These are phyloP conservation scores for Rhytidiadelphus loreus DNA, from an alignment of 225 moss, liverwort and hornwort species.

Conservation along the genomic window DNA sequence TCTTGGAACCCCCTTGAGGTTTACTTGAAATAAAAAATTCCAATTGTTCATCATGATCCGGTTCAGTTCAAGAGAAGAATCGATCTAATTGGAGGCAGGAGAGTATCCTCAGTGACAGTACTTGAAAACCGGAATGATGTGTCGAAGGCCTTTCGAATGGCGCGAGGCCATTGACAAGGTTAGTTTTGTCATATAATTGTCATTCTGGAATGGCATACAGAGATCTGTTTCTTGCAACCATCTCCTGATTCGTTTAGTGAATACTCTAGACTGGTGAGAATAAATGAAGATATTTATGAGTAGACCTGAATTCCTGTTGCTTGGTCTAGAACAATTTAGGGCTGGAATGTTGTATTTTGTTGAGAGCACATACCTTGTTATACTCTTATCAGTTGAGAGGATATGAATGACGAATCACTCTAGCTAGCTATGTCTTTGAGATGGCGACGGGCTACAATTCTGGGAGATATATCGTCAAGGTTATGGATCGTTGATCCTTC, in stretches of 20 bases:
- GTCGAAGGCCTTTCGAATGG: background rate
- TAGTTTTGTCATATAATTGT: background rate
- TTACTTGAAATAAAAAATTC: slow-evolving; percentile 4
- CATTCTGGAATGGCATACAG: background rate
- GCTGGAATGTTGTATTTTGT: background rate
- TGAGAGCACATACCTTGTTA: background rate
- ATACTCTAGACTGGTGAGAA: background rate
- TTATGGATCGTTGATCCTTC: background rate
- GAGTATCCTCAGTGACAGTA: background rate
- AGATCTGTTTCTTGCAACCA: background rate
- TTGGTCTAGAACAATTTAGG: background rate
- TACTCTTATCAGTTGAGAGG: background rate
- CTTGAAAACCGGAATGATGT: background rate
- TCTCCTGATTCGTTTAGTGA: background rate
- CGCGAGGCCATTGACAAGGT: background rate
- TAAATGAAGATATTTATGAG: background rate
- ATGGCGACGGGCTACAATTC: background rate
- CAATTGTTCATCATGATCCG: background rate
- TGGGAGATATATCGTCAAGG: no score
- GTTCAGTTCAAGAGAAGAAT: background rate
- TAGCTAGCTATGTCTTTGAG: background rate
- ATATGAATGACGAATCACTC: background rate
- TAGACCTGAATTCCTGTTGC: background rate
- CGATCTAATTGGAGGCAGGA: background rate
- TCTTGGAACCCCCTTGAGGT: background rate